phyloP scores from a whole-genome alignment of 2,329 filamentous ascomycete genomes.

The Scleromitrula shiraiana region DNA sequence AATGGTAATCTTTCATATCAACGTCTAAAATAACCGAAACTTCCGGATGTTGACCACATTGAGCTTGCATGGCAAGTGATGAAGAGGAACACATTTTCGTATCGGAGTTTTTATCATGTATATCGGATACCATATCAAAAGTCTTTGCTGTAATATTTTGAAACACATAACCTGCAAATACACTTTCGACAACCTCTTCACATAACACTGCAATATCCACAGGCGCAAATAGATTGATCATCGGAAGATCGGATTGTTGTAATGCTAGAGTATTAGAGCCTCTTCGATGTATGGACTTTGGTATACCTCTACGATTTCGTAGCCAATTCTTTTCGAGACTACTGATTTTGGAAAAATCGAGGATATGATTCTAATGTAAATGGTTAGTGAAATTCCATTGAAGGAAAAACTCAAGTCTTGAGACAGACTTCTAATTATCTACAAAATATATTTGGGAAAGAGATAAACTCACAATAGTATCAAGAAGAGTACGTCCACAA shows the following conservation, averaged over 20 bases:
- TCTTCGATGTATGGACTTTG: conserved; percentile 1
- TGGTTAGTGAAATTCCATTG: background rate
- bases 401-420: background rate
- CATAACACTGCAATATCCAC: conserved; percentile 28
- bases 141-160: conserved; percentile 27
- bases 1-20: conserved; percentile 24
- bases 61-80: background rate
- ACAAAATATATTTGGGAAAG: background rate
- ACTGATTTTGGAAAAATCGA: conserved; percentile 35
- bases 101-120: conserved; percentile 5
- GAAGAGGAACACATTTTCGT: conserved; percentile 5
- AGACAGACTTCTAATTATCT: background rate
- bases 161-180: conserved; percentile 29
- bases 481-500: conserved; percentile 32
- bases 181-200: conserved; percentile 30
- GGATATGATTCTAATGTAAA: conserved; percentile 31
- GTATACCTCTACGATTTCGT: conserved; percentile 16
- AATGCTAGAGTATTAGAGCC: conserved; percentile 12
- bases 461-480: conserved; percentile 32
- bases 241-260: conserved; percentile 26
- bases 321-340: conserved; percentile 30
- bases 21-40: conserved; percentile 28
- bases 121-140: conserved; percentile 27
- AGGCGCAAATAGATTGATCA: conserved; percentile 30
- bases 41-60: conserved; percentile 13